phyloP scores from a whole-genome alignment of 768 basidiomycete species.

The Termitomyces heimii region DNA sequence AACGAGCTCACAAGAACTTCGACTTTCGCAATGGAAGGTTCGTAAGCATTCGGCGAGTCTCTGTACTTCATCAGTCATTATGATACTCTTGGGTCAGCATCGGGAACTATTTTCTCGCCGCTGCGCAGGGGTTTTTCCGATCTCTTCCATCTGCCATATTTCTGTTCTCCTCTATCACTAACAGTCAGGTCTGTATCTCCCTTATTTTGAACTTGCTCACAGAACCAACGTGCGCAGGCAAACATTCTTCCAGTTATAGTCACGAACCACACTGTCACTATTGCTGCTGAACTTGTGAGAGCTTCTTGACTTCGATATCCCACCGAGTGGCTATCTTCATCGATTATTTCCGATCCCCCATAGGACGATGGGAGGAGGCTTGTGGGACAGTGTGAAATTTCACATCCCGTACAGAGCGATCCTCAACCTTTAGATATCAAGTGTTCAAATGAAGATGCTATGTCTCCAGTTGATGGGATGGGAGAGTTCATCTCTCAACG shows the following conservation, averaged over 20 bases:
- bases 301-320: conserved; percentile 21
- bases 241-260: conserved; percentile 87
- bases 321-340: background rate
- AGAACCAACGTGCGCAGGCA: conserved; percentile 35
- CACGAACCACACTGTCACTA: conserved; percentile 94
- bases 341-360: background rate
- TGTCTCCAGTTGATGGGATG: conserved; percentile 50
- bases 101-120: conserved; percentile 89
- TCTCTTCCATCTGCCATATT: conserved; percentile 93
- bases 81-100: conserved; percentile 37
- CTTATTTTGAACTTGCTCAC: conserved; percentile 6
- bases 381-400: conserved; percentile 92
- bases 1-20: conserved; percentile 90
- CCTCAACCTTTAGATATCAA: conserved; percentile 23
- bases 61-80: background rate
- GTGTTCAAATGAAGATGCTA: conserved; percentile 25
- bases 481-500: conserved; percentile 38
- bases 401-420: conserved; percentile 59
- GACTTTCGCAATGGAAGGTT: conserved; percentile 88
- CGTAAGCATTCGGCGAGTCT: background rate
- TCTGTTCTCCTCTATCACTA: conserved; percentile 87
- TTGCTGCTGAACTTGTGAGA: conserved; percentile 79
- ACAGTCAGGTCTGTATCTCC: conserved; percentile 44
- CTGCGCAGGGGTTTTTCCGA: conserved; percentile 84
- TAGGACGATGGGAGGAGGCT: conserved; percentile 73